Evolutionary conservation across 306 rosid genomes (phyloP).

Genomic region (Pterocarpus macrocarpus): DNA sequence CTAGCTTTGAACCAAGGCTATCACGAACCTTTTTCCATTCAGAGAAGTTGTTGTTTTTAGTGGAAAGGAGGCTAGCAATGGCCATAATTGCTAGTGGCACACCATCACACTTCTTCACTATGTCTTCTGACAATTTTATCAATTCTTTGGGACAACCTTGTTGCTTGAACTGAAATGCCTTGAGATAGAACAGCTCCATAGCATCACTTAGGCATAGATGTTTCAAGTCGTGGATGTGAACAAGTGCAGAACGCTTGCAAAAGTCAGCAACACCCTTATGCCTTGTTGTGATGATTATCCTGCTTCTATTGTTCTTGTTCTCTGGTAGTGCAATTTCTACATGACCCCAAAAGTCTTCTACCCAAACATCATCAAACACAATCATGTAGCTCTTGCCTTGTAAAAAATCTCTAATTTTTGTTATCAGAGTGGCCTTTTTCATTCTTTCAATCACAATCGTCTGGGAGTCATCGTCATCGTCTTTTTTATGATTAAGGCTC

Average conservation of each 20-base stretch:
- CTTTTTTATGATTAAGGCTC: not conserved
- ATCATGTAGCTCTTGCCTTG: not conserved
- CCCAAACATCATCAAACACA: no score
- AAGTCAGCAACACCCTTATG: not conserved
- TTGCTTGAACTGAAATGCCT: not conserved
- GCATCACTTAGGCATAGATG: not conserved
- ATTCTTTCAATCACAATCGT: not conserved
- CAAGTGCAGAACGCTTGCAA: not conserved
- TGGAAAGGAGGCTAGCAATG: constrained; percentile 30
- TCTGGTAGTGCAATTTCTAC: not conserved
- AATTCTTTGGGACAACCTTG: constrained; percentile 3
- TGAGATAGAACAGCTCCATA: not conserved
- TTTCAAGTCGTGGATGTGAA: not conserved
- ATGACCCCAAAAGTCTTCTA: not conserved
- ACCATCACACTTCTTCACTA: constrained; percentile 27
- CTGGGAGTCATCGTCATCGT: not conserved
- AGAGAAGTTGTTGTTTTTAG: not conserved
- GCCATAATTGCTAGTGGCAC: constrained; percentile 40
- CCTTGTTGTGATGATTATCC: not conserved
- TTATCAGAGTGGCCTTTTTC: not conserved
- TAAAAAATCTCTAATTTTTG: not conserved
- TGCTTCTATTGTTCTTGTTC: not conserved
- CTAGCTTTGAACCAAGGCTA: no score
- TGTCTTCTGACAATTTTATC: not conserved
- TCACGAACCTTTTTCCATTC: no score